These are phyloP conservation scores for Exidia glandulosa DNA, from an alignment of 768 basidiomycete species.

Conservation along the genomic window DNA sequence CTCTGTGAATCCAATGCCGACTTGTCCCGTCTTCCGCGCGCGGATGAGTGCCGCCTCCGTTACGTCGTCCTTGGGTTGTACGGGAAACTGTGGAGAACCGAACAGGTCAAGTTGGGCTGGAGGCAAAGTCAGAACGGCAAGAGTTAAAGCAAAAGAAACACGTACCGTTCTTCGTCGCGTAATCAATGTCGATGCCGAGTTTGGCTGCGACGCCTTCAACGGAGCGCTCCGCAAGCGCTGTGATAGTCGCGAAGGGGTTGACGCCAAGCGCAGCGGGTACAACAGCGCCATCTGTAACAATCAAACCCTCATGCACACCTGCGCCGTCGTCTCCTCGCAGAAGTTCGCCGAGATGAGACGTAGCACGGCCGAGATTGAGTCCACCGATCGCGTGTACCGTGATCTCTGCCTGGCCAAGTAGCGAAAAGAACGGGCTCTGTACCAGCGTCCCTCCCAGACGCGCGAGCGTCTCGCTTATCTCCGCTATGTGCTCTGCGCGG, in stretches of 20 bases:
- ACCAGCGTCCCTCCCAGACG: neutral
- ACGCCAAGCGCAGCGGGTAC: constrained; percentile 1
- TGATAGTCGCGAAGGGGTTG: constrained; percentile 3
- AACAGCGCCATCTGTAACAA: neutral
- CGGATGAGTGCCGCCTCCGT: neutral
- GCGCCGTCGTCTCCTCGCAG: neutral
- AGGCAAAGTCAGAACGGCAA: neutral
- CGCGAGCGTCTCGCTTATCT: constrained; percentile 3
- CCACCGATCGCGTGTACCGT: constrained; percentile 3
- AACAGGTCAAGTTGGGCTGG: neutral
- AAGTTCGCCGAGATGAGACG: constrained; percentile 1
- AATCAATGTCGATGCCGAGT: neutral
- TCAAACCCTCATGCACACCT: neutral
- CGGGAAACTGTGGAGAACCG: neutral
- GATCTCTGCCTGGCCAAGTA: neutral
- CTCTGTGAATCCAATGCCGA: constrained; percentile 2
- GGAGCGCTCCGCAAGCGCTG: constrained; percentile 1
- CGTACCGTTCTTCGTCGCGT: neutral
- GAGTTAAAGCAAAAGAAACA: neutral
- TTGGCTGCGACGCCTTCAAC: neutral
- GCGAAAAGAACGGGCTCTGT: constrained; percentile 1
- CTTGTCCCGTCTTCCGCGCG: neutral
- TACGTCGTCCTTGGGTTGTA: neutral
- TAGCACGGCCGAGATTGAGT: neutral
- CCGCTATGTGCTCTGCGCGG: neutral